These are phyloP conservation scores for Trichophyton benhamiae DNA, from an alignment of 2,329 filamentous ascomycete species.

Conservation along the genomic window DNA sequence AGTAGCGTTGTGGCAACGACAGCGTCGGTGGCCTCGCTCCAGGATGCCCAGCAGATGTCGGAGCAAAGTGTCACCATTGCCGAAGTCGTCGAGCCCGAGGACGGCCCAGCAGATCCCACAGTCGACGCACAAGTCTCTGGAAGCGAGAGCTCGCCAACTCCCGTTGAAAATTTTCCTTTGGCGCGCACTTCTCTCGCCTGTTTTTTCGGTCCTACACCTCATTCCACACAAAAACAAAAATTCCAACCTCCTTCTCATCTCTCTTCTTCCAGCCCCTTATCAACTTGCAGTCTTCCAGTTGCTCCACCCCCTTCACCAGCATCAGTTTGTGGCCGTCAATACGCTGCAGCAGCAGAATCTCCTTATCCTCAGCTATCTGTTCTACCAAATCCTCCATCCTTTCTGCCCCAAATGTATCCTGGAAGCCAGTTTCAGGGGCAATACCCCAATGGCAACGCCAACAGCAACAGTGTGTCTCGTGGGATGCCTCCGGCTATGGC, in stretches of 20 bases:
- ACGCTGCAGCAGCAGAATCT: background rate
- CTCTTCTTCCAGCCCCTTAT: conserved; percentile 1
- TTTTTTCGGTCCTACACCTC: background rate
- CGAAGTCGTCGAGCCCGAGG: background rate
- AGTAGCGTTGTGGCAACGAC: background rate
- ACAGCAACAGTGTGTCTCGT: background rate
- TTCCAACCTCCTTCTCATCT: background rate
- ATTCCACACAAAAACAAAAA: background rate
- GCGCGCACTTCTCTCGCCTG: background rate
- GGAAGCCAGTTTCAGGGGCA: background rate
- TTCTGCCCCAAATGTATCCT: conserved; percentile 1
- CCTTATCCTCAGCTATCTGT: background rate
- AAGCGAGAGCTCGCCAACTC: background rate
- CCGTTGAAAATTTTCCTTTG: background rate
- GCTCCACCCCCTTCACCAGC: conserved; percentile 3
- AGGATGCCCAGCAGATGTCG: background rate
- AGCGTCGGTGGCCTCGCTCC: background rate
- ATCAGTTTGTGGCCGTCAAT: background rate
- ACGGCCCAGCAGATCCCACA: background rate
- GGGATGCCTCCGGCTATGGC: background rate
- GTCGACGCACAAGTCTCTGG: background rate
- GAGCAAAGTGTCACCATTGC: background rate
- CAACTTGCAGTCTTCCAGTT: background rate
- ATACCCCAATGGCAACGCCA: background rate
- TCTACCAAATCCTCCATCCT: background rate